Conservation (phyloP, 169 alveolate genomes). For the Cryptosporidium sp. region DNA sequence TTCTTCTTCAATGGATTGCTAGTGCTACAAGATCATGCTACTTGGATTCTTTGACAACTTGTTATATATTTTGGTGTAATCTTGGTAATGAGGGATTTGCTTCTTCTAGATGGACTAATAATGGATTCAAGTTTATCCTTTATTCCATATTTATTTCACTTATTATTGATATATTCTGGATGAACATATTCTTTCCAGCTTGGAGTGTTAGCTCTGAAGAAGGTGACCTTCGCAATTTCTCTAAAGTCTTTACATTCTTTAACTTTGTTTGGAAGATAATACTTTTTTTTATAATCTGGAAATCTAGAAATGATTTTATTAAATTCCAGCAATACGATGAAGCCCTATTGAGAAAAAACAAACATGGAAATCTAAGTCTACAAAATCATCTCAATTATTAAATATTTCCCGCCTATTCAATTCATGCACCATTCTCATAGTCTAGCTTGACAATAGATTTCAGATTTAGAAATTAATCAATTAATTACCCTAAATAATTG, state of each 20-base stretch:
- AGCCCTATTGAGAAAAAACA: constrained; percentile 29
- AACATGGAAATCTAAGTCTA: constrained; percentile 9
- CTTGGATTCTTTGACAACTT: constrained; percentile 46
- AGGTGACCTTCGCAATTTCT: constrained; percentile 60
- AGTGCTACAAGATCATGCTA: constrained; percentile 69
- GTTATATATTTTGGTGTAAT: constrained; percentile 74
- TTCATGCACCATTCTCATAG: background rate
- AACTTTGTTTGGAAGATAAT: constrained; percentile 65
- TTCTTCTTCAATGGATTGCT: constrained; percentile 67
- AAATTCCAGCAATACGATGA: constrained; percentile 56
- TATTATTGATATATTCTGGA: constrained; percentile 43
- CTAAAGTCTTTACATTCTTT: constrained; percentile 66
- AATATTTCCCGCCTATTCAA: background rate
- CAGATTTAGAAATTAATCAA: background rate
- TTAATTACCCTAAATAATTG: background rate
- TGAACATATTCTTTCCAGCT: constrained; percentile 69
- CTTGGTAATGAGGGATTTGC: constrained; percentile 44
- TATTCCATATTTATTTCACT: constrained; percentile 26
- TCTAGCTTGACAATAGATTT: background rate
- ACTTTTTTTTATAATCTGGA: constrained; percentile 61
- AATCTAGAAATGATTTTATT: constrained; percentile 59
- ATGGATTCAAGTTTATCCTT: constrained; percentile 42
- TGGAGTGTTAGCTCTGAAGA: constrained; percentile 71
- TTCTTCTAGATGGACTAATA: constrained; percentile 59
- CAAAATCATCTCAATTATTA: background rate